phyloP scores from a whole-genome alignment of 495 filamentous ascomycete genomes.

The Cercophora newfieldiana region DNA sequence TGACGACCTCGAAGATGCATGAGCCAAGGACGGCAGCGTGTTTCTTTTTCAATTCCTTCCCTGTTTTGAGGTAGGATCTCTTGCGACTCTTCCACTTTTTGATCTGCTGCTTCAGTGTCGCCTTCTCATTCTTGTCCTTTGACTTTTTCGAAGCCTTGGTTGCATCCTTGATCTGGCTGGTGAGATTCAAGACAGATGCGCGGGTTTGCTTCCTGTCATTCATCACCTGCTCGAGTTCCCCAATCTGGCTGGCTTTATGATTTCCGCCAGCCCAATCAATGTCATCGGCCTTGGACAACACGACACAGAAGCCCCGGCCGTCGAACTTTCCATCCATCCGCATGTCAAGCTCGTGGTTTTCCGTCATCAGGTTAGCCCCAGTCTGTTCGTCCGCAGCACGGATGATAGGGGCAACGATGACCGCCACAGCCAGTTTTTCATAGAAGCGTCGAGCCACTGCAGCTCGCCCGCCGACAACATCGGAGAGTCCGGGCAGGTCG shows the following conservation, averaged over 20 bases:
- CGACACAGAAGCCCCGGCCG: constrained; percentile 23
- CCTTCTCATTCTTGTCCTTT: too few species aligned
- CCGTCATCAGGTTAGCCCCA: constrained; percentile 22
- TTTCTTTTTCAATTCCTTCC: background rate
- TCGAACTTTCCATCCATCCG: constrained; percentile 31
- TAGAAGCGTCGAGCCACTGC: constrained; percentile 23
- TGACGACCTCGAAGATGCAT: background rate
- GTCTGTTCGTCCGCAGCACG: constrained; percentile 30
- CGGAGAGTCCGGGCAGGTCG: constrained; percentile 28
- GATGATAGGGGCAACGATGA: constrained; percentile 24
- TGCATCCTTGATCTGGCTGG: too few species aligned
- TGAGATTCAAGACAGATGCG: too few species aligned
- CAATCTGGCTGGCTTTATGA: background rate
- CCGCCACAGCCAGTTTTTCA: constrained; percentile 18
- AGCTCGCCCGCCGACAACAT: constrained; percentile 24
- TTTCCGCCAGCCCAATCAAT: too few species aligned
- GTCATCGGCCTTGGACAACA: constrained; percentile 29
- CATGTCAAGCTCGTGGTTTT: constrained; percentile 29
- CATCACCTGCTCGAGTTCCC: background rate
- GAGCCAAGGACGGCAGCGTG: background rate
- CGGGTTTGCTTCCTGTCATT: too few species aligned
- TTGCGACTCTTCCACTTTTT: background rate
- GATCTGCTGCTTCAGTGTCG: too few species aligned
- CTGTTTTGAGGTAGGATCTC: too few species aligned
- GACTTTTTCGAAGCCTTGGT: too few species aligned